phyloP scores from a whole-genome alignment of 2,329 filamentous ascomycete species.

The Sphaerostilbella broomeana region DNA sequence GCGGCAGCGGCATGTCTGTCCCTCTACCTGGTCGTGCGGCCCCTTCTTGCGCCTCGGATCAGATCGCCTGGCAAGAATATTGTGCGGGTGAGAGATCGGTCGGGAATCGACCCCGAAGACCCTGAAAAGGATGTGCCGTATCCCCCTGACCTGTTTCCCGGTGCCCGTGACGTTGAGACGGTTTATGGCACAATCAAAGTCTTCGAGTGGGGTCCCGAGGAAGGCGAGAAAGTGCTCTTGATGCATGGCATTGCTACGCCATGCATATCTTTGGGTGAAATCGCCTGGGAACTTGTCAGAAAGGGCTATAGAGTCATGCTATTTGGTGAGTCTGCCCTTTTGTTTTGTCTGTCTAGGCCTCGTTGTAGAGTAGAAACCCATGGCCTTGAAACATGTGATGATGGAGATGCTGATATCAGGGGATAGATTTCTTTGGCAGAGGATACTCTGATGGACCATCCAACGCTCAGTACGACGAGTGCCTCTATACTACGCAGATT shows the following conservation, averaged over 20 bases:
- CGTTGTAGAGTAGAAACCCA: too few species aligned
- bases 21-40: constrained; percentile 29
- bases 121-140: constrained; percentile 43
- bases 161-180: constrained; percentile 59
- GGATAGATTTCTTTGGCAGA: constrained; percentile 64
- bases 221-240: constrained; percentile 65
- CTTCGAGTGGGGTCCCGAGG: constrained; percentile 73
- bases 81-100: constrained; percentile 1
- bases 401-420: too few species aligned
- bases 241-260: constrained; percentile 80
- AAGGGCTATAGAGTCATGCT: constrained; percentile 71
- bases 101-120: constrained; percentile 1
- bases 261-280: constrained; percentile 57
- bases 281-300: constrained; percentile 59
- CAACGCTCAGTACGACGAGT: constrained; percentile 52
- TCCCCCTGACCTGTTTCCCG: constrained; percentile 63
- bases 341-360: not conserved
- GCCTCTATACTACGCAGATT: constrained; percentile 60
- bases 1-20: constrained; percentile 26
- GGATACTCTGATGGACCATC: constrained; percentile 68
- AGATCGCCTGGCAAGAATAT: constrained; percentile 5
- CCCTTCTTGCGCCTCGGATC: constrained; percentile 17
- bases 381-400: too few species aligned
- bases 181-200: constrained; percentile 66
- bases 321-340: constrained; percentile 50